Conservation (phyloP, 1,284 basidiomycete species). For the Peniophora sp. region DNA sequence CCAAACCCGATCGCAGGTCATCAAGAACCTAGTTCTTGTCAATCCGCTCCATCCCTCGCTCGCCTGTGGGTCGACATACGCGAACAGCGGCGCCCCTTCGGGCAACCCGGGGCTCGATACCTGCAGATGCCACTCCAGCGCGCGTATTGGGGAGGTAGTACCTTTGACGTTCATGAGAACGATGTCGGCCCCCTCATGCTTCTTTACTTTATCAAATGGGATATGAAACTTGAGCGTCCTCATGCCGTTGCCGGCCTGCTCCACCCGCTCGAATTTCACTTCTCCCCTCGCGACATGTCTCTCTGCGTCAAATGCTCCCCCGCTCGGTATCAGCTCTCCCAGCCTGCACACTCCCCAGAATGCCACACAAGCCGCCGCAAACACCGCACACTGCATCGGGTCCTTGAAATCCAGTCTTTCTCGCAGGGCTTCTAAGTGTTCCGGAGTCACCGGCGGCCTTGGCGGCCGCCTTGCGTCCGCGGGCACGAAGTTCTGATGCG, state of each 20-base stretch:
- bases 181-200: not conserved
- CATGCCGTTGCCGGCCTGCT: not conserved
- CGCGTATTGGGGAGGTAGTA: not conserved
- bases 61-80: not conserved
- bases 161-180: not conserved
- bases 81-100: not conserved
- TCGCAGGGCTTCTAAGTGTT: not conserved
- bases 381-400: not conserved
- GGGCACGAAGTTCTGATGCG: not conserved
- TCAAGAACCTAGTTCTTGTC: not conserved
- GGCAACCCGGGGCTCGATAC: not conserved
- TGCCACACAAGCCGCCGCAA: not conserved
- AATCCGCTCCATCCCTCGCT: not conserved
- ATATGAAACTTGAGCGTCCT: not conserved
- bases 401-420: not conserved
- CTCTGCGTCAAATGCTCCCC: not conserved
- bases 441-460: not conserved
- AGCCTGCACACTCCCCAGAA: not conserved
- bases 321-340: not conserved
- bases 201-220: not conserved
- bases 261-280: not conserved
- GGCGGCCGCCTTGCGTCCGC: not conserved
- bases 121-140: not conserved
- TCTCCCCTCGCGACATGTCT: not conserved
- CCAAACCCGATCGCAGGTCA: not conserved